Evolutionary conservation across 2,329 filamentous ascomycete genomes (phyloP).

Genomic region (Sclerotinia nivalis): DNA sequence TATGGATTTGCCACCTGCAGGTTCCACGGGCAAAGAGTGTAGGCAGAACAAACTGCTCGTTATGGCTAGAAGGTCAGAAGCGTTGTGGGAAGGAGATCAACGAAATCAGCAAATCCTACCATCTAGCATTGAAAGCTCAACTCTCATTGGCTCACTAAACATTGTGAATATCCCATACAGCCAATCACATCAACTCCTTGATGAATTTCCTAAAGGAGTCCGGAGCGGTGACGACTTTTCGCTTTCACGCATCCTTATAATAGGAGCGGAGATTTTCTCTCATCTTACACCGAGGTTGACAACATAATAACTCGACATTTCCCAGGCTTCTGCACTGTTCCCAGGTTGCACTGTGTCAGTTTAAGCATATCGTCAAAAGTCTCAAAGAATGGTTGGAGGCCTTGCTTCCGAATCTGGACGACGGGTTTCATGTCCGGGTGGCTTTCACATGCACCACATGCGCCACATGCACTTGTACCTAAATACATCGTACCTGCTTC

Average conservation of each 20-base stretch:
- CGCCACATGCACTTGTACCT: slow-evolving; percentile 4
- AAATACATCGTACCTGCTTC: background rate
- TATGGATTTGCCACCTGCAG: background rate
- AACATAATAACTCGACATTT: background rate
- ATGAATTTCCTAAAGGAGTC: slow-evolving; percentile 21
- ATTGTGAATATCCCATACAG: background rate
- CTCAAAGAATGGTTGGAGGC: background rate
- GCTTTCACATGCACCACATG: background rate
- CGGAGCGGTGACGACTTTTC: slow-evolving; percentile 11
- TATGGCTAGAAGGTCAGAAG: slow-evolving; percentile 4
- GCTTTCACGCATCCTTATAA: slow-evolving; percentile 5
- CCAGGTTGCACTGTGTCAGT: background rate
- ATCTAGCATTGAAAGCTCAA: background rate
- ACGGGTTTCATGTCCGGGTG: slow-evolving; percentile 6
- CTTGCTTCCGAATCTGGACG: slow-evolving; percentile 4
- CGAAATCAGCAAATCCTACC: background rate
- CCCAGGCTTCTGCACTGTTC: background rate
- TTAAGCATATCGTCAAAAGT: background rate
- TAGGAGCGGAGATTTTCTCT: slow-evolving; percentile 8
- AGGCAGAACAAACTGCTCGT: background rate
- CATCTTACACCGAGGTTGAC: background rate
- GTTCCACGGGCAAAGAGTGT: background rate
- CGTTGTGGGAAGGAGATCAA: background rate
- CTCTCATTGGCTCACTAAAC: slow-evolving; percentile 2
- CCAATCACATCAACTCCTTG: slow-evolving; percentile 11